Base-by-base conservation (phyloP, 1,284 basidiomycete genomes). In the Fomitopsis pinicola region DNA sequence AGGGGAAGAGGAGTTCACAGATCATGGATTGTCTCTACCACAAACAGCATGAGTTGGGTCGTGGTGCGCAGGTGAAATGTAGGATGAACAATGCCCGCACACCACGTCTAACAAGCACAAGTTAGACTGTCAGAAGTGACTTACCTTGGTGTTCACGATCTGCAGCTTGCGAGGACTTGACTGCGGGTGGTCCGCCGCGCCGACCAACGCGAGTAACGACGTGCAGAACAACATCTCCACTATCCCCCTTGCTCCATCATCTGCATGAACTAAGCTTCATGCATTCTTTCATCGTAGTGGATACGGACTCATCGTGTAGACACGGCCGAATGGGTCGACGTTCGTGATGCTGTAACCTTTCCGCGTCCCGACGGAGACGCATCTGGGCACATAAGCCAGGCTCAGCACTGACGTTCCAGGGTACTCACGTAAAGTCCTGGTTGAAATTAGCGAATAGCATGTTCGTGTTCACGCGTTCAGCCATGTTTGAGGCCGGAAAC, bases 171-270 rank as follows among this genome's bases (percentile, higher is more conserved):
- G 82, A 2, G 95, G 95, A 73, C 90, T 94, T 40, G 91, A 92
- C 62, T 89, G 86, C 14, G 91, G 90, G 58, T 91, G 88, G 77
- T 98, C 95, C 9, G 94, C 93, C 0, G 94, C 94, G 12, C 97
- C 96, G 33, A 99, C 97, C 42, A 99, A 82, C 0, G 97, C 97
- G 58, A 99, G 95, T 63, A 99, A 84, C 9, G 95, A 97, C 3
- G 97, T 99, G 78, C 95, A 98, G 80, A 99, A 99, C 62, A 99
- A 83, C 97, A 99, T 99, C 77, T 99, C 97, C 12, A 98, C 96
- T 64, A 97, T 96, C 30, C 94, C 95, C 15, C 92, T 87, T 0
- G 97, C 93, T 2, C 95, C 95, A 66, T 97, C 94, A 70, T 91
- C 95, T 92, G 63, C 45, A 58, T 17, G 10, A 55, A 8, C 44